These are phyloP conservation scores for Harringtonia lauricola DNA, from an alignment of 2,329 filamentous ascomycete genomes.

Conservation along the genomic window DNA sequence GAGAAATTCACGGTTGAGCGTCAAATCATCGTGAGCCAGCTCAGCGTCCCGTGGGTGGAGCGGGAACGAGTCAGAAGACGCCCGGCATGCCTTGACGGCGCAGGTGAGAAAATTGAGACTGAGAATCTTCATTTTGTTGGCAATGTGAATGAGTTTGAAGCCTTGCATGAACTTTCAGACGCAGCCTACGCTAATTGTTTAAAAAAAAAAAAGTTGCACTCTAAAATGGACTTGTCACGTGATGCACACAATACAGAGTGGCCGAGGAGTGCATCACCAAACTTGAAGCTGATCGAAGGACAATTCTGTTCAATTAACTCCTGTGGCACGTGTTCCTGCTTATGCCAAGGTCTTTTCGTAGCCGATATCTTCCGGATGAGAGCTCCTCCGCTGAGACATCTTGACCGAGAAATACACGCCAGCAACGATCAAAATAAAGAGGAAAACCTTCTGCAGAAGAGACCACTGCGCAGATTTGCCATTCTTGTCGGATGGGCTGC, in stretches of 20 bases:
- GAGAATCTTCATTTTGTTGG: constrained; percentile 69
- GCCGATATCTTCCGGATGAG: constrained; percentile 18
- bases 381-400: constrained; percentile 24
- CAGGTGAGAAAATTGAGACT: constrained; percentile 96
- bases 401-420: constrained; percentile 34
- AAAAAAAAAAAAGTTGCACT: neutral
- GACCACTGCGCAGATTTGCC: constrained; percentile 25
- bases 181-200: too few relatives aligned
- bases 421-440: constrained; percentile 36
- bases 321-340: neutral
- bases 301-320: too few relatives aligned
- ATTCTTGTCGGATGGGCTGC: constrained; percentile 2
- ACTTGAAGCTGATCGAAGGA: too few relatives aligned
- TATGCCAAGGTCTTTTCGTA: constrained; percentile 34
- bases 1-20: constrained; percentile 71
- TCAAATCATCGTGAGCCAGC: constrained; percentile 73
- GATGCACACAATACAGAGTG: too few relatives aligned
- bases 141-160: neutral
- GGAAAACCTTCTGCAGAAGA: constrained; percentile 35
- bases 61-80: constrained; percentile 67
- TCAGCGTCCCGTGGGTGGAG: constrained; percentile 89
- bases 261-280: too few relatives aligned
- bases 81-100: constrained; percentile 90
- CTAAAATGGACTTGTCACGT: neutral
- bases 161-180: too few relatives aligned